phyloP scores from a whole-genome alignment of 768 basidiomycete genomes.

The Asterophora lycoperdoides region DNA sequence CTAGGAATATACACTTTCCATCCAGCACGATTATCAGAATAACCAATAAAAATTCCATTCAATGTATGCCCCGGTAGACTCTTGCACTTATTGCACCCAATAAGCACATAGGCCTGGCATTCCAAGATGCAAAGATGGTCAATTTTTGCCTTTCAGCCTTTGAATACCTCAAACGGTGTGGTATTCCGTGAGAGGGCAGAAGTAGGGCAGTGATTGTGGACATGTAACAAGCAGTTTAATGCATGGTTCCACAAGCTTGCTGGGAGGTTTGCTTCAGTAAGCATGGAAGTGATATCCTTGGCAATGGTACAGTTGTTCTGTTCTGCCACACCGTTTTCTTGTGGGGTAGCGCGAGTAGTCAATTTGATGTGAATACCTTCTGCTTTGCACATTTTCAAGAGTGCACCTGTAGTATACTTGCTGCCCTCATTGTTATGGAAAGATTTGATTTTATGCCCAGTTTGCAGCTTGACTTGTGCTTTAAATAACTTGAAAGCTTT shows the following conservation, averaged over 20 bases:
- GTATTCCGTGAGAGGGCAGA: neutral
- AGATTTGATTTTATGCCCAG: too few species aligned
- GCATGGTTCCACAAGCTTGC: constrained; percentile 6
- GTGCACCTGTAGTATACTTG: constrained; percentile 26
- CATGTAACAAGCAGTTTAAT: too few species aligned
- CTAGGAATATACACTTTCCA: constrained; percentile 7
- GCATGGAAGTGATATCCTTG: too few species aligned
- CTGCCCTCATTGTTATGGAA: constrained; percentile 33
- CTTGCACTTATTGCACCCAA: constrained; percentile 31
- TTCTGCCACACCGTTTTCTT: constrained; percentile 44
- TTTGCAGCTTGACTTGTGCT: too few species aligned
- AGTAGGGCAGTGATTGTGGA: constrained; percentile 6
- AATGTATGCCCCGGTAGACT: constrained; percentile 21
- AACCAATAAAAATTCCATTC: too few species aligned
- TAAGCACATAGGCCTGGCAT: constrained; percentile 34
- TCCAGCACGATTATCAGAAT: constrained; percentile 1
- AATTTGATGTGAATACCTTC: constrained; percentile 22
- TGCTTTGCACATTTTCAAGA: constrained; percentile 20
- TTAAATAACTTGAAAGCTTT: too few species aligned
- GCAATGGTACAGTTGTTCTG: constrained; percentile 32
- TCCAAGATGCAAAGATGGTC: constrained; percentile 32
- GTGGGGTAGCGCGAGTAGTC: constrained; percentile 24
- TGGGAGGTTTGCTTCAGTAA: constrained; percentile 5
- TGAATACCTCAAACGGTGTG: constrained; percentile 3
- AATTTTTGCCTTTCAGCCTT: constrained; percentile 17